Evolutionary conservation across 345 rosid genomes (phyloP).

Genomic region (Lumnitzera racemosa): DNA sequence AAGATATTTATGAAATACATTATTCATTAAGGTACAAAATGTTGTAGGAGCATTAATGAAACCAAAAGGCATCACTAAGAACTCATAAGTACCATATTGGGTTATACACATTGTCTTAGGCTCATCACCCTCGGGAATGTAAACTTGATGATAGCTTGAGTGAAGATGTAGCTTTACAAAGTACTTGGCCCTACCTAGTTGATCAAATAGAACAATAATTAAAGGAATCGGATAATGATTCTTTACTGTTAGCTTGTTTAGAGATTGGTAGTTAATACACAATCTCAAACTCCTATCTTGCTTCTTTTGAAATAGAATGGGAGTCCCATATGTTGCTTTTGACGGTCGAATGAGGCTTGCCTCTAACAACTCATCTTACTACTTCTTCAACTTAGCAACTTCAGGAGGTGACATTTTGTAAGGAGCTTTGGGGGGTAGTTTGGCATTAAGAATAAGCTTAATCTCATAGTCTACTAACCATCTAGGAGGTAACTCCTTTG

Average conservation of each 20-base stretch:
- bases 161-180: background rate
- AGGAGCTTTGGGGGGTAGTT: too few relatives aligned
- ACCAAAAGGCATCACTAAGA: background rate
- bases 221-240: background rate
- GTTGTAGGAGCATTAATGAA: background rate
- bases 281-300: background rate
- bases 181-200: background rate
- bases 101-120: background rate
- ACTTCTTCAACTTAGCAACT: too few relatives aligned
- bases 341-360: too few relatives aligned
- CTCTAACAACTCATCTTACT: too few relatives aligned
- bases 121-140: background rate
- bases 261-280: background rate
- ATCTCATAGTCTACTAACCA: too few relatives aligned
- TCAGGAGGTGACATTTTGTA: too few relatives aligned
- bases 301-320: background rate
- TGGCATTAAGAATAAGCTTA: too few relatives aligned
- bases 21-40: background rate
- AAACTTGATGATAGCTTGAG: background rate
- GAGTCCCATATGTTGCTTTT: background rate
- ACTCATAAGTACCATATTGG: background rate
- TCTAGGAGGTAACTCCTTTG: too few relatives aligned
- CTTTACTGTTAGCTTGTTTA: background rate
- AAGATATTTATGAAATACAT: too few relatives aligned
- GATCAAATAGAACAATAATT: background rate